A percentile compares a stretch with the other conserved stretches of the same genome.
Evolutionary conservation across 1,139 yeast species (phyloP).

Genomic region (Zygoascus meyerae): DNA sequence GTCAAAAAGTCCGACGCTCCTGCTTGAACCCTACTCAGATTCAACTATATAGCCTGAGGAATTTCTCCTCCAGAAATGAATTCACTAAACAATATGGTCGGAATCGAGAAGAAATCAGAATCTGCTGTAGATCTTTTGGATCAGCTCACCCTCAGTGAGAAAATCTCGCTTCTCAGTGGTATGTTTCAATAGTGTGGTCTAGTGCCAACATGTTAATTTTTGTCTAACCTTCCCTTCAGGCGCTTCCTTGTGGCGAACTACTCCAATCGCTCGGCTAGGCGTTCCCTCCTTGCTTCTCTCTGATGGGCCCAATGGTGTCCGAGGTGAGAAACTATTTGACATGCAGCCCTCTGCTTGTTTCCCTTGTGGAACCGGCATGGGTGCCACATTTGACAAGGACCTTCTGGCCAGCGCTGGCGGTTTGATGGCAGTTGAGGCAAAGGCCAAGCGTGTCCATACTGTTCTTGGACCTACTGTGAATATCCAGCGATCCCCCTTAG

Average conservation of each 20-base stretch:
- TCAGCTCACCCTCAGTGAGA: constrained; percentile 46
- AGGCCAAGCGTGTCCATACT: constrained; percentile 44
- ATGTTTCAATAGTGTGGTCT: constrained; percentile 45
- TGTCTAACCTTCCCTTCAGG: constrained; percentile 44
- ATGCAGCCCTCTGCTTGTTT: constrained; percentile 48
- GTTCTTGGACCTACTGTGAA: constrained; percentile 54
- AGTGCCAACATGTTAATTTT: constrained; percentile 42
- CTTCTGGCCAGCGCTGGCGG: constrained; percentile 42
- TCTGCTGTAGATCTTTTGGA: constrained; percentile 39
- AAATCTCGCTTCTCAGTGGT: constrained; percentile 39
- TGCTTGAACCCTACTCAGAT: no score
- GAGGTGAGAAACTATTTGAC: constrained; percentile 48
- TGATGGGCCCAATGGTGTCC: constrained; percentile 53
- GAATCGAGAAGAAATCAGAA: neutral
- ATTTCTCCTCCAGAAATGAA: no score
- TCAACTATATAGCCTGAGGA: no score
- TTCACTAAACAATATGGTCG: neutral
- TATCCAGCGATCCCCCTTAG: constrained; percentile 42
- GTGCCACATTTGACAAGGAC: constrained; percentile 41
- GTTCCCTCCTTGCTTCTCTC: constrained; percentile 38
- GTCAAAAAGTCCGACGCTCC: no score
- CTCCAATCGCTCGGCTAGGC: constrained; percentile 41
- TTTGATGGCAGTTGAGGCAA: constrained; percentile 47
- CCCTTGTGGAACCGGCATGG: constrained; percentile 47
- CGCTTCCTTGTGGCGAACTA: constrained; percentile 54